Percentiles rank a stretch among this genome's conserved stretches.
phyloP scores from a whole-genome alignment of 305 asterid species.

The Solanum hybrid region DNA sequence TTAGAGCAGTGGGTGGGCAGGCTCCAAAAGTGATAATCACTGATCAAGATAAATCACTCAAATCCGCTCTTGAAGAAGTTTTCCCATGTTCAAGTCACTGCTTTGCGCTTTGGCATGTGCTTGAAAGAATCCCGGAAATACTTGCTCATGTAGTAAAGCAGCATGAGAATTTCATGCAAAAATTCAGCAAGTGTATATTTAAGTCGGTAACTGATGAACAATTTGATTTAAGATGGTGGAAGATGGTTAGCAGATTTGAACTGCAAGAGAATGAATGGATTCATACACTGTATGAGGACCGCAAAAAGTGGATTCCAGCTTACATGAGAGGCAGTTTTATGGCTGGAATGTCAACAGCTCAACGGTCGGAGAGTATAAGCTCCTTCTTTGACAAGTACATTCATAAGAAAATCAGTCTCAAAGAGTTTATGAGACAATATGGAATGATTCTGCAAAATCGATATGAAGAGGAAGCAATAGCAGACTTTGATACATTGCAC shows the following conservation, averaged over 20 bases:
- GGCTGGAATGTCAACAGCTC: conserved; percentile 74
- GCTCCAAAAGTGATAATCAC: conserved; percentile 72
- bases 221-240: conserved; percentile 92
- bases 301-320: conserved; percentile 73
- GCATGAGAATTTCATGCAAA: conserved; percentile 49
- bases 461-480: conserved; percentile 84
- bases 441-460: conserved; percentile 65
- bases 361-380: conserved; percentile 67
- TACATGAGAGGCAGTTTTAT: conserved; percentile 63
- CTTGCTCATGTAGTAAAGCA: conserved; percentile 56
- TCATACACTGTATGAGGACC: conserved; percentile 64
- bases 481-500: conserved; percentile 86
- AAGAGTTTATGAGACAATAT: conserved; percentile 80
- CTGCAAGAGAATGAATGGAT: conserved; percentile 84
- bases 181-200: conserved; percentile 69
- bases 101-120: conserved; percentile 77
- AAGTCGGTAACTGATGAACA: conserved; percentile 71
- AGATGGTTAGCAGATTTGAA: conserved; percentile 78
- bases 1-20: conserved; percentile 73
- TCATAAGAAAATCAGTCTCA: conserved; percentile 68
- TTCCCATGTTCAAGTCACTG: conserved; percentile 66
- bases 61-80: conserved; percentile 59
- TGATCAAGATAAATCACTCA: conserved; percentile 62
- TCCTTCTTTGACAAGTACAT: conserved; percentile 77
- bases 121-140: conserved; percentile 60